Percentiles rank a stretch among this genome's conserved stretches.
Conservation (phyloP, 192 early-diverging fungal genomes). For the Entomortierella lignicola region DNA sequence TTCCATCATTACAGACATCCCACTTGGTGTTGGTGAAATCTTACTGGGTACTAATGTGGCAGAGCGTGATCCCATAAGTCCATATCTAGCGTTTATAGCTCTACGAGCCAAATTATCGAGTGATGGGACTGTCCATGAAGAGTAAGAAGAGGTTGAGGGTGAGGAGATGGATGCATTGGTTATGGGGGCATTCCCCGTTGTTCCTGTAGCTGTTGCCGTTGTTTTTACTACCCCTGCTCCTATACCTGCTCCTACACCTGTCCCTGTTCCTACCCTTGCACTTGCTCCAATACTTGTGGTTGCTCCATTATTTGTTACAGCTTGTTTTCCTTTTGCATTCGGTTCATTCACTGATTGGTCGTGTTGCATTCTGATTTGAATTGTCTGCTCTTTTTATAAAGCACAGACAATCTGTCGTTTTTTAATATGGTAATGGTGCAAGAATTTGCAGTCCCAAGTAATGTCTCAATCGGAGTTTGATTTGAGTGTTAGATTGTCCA, state of each 20-base stretch:
- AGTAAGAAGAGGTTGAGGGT: slow-evolving; percentile 2
- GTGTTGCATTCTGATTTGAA: slow-evolving; percentile 5
- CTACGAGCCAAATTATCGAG: slow-evolving; percentile 28
- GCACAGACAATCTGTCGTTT: neutral
- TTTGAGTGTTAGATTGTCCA: too few relatives aligned
- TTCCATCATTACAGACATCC: slow-evolving; percentile 36
- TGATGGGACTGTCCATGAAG: slow-evolving; percentile 39
- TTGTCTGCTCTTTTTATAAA: too few relatives aligned
- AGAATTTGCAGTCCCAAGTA: neutral
- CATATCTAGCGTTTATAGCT: slow-evolving; percentile 21
- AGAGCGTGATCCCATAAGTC: neutral
- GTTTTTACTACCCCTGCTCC: neutral
- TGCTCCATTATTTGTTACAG: neutral
- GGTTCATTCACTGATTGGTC: slow-evolving; percentile 5
- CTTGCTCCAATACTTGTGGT: too few relatives aligned
- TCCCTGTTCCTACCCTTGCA: neutral
- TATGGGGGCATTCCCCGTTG: too few relatives aligned
- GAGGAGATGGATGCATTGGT: neutral
- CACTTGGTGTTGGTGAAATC: slow-evolving; percentile 31
- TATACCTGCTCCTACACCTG: neutral
- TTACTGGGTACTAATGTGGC: slow-evolving; percentile 4
- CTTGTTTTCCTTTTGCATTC: neutral
- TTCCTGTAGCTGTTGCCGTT: neutral
- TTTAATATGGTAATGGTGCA: neutral
- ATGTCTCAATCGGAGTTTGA: too few relatives aligned